These are phyloP conservation scores for Diplosphaera chodatii DNA, from an alignment of 139 green algal genomes.

Conservation along the genomic window DNA sequence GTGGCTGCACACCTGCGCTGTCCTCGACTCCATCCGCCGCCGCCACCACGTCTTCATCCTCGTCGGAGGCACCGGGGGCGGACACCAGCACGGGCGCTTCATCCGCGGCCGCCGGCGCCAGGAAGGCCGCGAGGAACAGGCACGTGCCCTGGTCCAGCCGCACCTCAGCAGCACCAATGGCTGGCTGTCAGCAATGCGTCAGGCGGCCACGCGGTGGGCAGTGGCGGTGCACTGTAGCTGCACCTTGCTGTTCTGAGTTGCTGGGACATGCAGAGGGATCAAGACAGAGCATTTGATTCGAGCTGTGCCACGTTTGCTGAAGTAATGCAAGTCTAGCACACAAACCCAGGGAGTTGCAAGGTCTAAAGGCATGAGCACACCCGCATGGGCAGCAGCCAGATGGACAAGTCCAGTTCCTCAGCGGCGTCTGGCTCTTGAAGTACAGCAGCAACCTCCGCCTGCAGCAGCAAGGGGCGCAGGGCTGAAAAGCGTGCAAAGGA, in stretches of 20 bases:
- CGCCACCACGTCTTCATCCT: not conserved
- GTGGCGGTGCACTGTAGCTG: no score
- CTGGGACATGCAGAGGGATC: not conserved
- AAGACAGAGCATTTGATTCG: no score
- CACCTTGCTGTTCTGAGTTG: no score
- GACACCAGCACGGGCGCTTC: conserved; percentile 13
- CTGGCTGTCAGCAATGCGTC: no score
- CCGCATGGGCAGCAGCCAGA: conserved; percentile 38
- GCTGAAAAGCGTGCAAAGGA: no score
- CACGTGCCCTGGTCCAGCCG: conserved; percentile 46
- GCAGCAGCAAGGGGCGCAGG: conserved; percentile 7
- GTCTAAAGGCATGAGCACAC: no score
- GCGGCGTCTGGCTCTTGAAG: conserved; percentile 23
- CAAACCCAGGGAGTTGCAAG: no score
- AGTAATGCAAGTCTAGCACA: no score
- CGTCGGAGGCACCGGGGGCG: conserved; percentile 12
- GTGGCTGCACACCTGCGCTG: not conserved
- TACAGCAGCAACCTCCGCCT: conserved; percentile 48
- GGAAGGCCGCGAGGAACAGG: conserved; percentile 45
- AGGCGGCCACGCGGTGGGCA: no score
- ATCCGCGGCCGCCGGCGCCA: conserved; percentile 23
- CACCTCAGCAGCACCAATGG: not conserved
- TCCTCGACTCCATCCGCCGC: not conserved
- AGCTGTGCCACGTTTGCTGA: no score
- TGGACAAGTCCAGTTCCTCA: conserved; percentile 47